A percentile compares a stretch with the other conserved stretches of the same genome.
Conservation (phyloP, 176 grass and related monocot species). For the Eremochloa ophiuroides region DNA sequence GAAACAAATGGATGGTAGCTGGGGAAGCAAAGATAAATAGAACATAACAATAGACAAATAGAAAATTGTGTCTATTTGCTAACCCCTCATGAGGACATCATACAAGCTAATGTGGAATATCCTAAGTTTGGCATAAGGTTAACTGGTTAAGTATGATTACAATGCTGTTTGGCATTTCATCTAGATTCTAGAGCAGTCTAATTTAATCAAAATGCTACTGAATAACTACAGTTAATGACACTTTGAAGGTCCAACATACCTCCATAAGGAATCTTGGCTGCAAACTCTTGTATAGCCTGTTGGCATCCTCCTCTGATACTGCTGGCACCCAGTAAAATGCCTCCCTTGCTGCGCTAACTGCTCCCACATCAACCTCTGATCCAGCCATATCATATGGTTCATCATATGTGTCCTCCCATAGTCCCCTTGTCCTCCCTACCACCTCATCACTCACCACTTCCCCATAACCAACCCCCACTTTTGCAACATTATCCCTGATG, state of each 20-base stretch:
- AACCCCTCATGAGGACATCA: not conserved
- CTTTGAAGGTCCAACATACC: conserved; percentile 37
- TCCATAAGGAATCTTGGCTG: conserved; percentile 85
- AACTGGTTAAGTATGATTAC: not conserved
- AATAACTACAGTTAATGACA: conserved; percentile 8
- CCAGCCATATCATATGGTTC: conserved; percentile 77
- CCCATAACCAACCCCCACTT: conserved; percentile 38
- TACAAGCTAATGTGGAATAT: conserved; percentile 1
- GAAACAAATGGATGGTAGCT: not conserved
- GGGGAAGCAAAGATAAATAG: not conserved
- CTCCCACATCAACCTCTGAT: conserved; percentile 30
- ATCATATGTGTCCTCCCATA: conserved; percentile 74
- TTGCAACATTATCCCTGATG: conserved; percentile 14
- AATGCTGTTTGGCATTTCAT: not conserved
- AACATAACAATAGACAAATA: not conserved
- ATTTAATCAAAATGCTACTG: not conserved
- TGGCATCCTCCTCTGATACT: conserved; percentile 45
- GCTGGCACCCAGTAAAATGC: conserved; percentile 60
- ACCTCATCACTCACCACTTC: conserved; percentile 35
- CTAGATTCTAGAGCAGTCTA: not conserved
- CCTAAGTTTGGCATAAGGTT: not conserved
- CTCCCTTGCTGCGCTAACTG: conserved; percentile 28
- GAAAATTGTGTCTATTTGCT: not conserved
- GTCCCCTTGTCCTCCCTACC: conserved; percentile 32
- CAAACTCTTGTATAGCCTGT: conserved; percentile 66